Evolutionary conservation across 352 stramenopile species (phyloP).

Genomic region (Globisporangium echinulatum): DNA sequence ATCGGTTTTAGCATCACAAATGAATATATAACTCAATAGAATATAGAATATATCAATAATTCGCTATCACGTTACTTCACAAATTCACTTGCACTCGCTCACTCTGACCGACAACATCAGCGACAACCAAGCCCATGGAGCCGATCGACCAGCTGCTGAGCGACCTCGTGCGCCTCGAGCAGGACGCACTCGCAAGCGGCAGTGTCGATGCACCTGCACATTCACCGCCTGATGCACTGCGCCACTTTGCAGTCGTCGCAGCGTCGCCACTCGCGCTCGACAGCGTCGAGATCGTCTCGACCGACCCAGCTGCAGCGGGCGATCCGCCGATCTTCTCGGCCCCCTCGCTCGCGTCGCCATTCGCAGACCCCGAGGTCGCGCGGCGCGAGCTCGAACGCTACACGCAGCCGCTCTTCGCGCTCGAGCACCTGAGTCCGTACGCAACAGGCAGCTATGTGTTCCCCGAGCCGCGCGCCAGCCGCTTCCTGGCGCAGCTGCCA

Average conservation of each 20-base stretch:
- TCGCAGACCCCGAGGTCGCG: slow-evolving; percentile 17
- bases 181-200: not conserved
- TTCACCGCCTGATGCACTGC: slow-evolving; percentile 16
- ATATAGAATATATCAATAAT: too few species aligned
- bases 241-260: slow-evolving; percentile 39
- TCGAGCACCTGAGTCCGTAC: slow-evolving; percentile 37
- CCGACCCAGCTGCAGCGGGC: not conserved
- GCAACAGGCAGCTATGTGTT: slow-evolving; percentile 14
- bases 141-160: slow-evolving; percentile 2
- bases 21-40: too few species aligned
- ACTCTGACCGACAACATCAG: too few species aligned
- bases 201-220: not conserved
- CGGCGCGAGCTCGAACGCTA: slow-evolving; percentile 21
- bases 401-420: slow-evolving; percentile 27
- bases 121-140: not conserved
- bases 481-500: slow-evolving; percentile 64
- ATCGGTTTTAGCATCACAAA: too few species aligned
- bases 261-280: slow-evolving; percentile 38
- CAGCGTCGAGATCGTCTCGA: slow-evolving; percentile 33
- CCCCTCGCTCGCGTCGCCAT: slow-evolving; percentile 31
- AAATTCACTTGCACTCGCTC: too few species aligned
- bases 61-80: too few species aligned
- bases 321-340: slow-evolving; percentile 29
- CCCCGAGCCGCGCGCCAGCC: slow-evolving; percentile 26
- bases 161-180: slow-evolving; percentile 31